Conservation (phyloP, 2,329 filamentous ascomycete species). For the Colletotrichum lupini region DNA sequence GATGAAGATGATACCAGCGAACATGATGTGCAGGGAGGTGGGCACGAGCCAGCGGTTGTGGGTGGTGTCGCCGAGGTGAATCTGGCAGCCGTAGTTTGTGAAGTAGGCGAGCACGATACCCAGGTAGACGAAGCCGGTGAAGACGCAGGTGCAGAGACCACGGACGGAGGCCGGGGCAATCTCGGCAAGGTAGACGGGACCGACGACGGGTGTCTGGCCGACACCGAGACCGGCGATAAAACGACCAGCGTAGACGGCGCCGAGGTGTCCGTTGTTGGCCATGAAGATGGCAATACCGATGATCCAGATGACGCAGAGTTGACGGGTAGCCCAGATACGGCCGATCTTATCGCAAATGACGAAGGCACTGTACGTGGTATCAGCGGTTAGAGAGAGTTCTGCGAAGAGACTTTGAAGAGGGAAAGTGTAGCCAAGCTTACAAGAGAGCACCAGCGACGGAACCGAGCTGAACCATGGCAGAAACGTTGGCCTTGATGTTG, state of each 20-base stretch:
- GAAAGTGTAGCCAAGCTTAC: constrained; percentile 42
- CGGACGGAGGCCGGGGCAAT: constrained; percentile 76
- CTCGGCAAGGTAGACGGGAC: constrained; percentile 79
- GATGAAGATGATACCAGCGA: constrained; percentile 76
- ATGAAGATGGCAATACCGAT: constrained; percentile 69
- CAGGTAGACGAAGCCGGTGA: constrained; percentile 71
- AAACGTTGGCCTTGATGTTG: constrained; percentile 80
- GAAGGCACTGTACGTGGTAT: constrained; percentile 59
- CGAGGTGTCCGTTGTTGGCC: constrained; percentile 63
- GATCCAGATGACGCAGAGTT: constrained; percentile 68
- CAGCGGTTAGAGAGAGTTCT: neutral
- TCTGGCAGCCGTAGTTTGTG: constrained; percentile 70
- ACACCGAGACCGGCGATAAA: constrained; percentile 76
- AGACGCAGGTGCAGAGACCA: constrained; percentile 75
- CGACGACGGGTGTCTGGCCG: constrained; percentile 74
- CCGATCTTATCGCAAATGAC: constrained; percentile 69
- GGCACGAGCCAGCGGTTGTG: constrained; percentile 72
- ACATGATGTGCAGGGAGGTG: constrained; percentile 81
- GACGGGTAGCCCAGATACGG: constrained; percentile 70
- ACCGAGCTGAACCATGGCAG: constrained; percentile 84
- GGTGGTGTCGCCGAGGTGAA: constrained; percentile 60
- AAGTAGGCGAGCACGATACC: constrained; percentile 86
- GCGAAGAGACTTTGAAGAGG: neutral
- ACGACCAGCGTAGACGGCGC: constrained; percentile 71
- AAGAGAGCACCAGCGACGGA: constrained; percentile 77